Percentiles rank a stretch among this genome's conserved stretches.
phyloP scores from a whole-genome alignment of 306 rosid genomes.

The Glycine soja region DNA sequence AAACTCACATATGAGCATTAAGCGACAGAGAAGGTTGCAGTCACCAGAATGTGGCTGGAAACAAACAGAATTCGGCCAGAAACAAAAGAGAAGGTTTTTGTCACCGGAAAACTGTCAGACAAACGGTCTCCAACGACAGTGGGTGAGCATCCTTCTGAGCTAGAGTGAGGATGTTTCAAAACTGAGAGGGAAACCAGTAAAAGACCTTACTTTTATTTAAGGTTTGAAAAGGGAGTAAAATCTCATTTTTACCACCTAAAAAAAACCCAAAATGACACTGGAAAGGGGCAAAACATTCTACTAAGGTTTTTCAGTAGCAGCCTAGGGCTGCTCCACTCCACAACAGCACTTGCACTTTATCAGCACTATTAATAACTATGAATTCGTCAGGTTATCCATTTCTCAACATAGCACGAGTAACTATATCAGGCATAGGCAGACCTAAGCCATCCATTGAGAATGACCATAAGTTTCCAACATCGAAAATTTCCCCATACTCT shows the following conservation, averaged over 20 bases:
- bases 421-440: slow-evolving; percentile 1
- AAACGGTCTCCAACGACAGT: not conserved
- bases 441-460: not conserved
- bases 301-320: not conserved
- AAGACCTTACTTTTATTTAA: not conserved
- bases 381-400: slow-evolving; percentile 2
- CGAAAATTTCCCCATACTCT: not conserved
- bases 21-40: too few species aligned
- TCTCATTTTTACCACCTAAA: too few species aligned
- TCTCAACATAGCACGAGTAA: too few species aligned
- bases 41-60: not conserved
- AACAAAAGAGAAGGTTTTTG: not conserved
- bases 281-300: not conserved
- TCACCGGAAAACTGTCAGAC: not conserved
- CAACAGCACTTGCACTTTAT: not conserved
- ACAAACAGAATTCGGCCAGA: not conserved
- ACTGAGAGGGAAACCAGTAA: too few species aligned
- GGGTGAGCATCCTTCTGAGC: not conserved
- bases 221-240: not conserved
- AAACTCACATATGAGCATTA: not conserved
- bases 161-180: too few species aligned
- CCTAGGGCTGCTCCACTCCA: not conserved
- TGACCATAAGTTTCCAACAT: not conserved
- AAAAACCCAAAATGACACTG: too few species aligned
- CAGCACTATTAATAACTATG: not conserved